Base-by-base conservation (phyloP, 2,329 filamentous ascomycete genomes). In the Paraphaeosphaeria sporulosa region DNA sequence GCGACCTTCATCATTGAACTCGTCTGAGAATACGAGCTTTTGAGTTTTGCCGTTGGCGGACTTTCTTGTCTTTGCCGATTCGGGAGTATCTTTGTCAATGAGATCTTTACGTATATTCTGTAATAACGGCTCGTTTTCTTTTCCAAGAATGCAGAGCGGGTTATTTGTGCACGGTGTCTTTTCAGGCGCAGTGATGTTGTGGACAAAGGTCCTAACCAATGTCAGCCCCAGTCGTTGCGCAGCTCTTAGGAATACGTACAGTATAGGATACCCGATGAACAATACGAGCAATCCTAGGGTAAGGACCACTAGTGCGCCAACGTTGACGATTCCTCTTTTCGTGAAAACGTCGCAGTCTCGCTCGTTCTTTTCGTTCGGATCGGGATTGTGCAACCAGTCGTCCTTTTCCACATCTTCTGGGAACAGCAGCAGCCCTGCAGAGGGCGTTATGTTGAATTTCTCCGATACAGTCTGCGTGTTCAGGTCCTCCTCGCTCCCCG, bases 371-470 rank as follows among this genome's bases (percentile, higher is more conserved):
- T 90, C 88, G 55, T 84, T 84, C 1, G 88, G 86, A 68, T 89
- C 88, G 0, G 89, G 89, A 67, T 91, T 90, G 72, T 92, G 89
- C 63, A 92, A 71, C 64, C 86, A 89, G 70, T 92, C 89, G 71
- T 92, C 89, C 69, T 90, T 90, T 73, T 92, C 89, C 23, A 90
- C 86, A 70, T 91, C 89, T 72, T 91, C 88, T 0, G 89, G 89
- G 67, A 89, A 91, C 21, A 91, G 78, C 43, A 92, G 73, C 55
- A 91, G 77, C 6, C 88, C 88, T 15, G 88, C 86, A 2, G 87
- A 89, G 0, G 89, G 89, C 72, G 86, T 81, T 55, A 92, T 91
- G 71, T 90, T 90, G 76, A 89, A 91, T 75, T 91, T 91, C 70
- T 90, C 87, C 17, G 87, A 87, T 3, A 91, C 89, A 1, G 89